Percentiles rank a stretch among this genome's conserved stretches.
Evolutionary conservation across 2,329 filamentous ascomycete genomes (phyloP).

Genomic region (Colletotrichum liriopes): DNA sequence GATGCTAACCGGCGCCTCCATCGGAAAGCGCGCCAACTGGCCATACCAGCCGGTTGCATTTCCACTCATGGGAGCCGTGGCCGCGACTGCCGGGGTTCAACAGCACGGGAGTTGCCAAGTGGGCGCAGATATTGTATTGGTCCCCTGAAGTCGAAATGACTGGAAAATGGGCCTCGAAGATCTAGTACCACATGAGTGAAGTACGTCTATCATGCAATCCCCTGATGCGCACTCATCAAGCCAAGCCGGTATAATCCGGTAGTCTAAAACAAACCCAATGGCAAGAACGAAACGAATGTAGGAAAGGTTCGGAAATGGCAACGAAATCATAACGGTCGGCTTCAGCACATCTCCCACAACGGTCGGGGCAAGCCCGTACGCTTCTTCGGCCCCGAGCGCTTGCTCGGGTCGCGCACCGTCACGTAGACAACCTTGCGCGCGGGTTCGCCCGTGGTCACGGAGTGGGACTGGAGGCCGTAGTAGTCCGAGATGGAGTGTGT

Average conservation of each 20-base stretch:
- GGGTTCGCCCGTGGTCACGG: slow-evolving; percentile 80
- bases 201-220: neutral
- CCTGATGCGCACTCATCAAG: neutral
- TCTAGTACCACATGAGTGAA: neutral
- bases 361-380: slow-evolving; percentile 69
- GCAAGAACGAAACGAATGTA: neutral
- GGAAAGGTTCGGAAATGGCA: too few relatives aligned
- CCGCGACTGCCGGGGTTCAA: neutral
- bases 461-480: slow-evolving; percentile 90
- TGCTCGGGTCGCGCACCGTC: slow-evolving; percentile 71
- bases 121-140: neutral
- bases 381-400: slow-evolving; percentile 44
- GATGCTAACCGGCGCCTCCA: too few relatives aligned
- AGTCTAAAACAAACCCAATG: neutral
- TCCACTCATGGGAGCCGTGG: neutral
- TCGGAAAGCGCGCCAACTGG: too few relatives aligned
- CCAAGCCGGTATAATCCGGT: too few relatives aligned
- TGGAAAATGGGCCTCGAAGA: neutral
- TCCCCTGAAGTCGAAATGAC: neutral
- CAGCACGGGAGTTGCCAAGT: neutral
- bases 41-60: neutral
- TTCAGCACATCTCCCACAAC: slow-evolving; percentile 75
- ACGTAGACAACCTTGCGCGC: slow-evolving; percentile 87
- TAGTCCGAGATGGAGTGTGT: slow-evolving; percentile 94
- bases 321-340: neutral